A percentile compares a stretch with the other conserved stretches of the same genome.
These are phyloP conservation scores for Cadophora gregata DNA, from an alignment of 2,329 filamentous ascomycete species.

Conservation along the genomic window DNA sequence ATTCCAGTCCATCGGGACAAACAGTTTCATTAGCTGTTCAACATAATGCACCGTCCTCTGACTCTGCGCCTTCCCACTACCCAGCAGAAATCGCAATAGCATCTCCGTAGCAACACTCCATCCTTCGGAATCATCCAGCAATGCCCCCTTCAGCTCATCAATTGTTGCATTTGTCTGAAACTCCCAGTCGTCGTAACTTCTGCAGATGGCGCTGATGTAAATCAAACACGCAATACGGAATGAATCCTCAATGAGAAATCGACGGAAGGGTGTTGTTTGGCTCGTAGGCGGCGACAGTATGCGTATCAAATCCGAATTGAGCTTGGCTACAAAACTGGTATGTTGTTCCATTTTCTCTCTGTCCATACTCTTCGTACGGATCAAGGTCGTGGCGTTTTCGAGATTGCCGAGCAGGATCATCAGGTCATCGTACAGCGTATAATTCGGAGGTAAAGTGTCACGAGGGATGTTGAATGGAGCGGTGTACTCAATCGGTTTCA, in stretches of 20 bases:
- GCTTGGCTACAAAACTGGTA: background rate
- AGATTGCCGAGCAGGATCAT: conserved; percentile 19
- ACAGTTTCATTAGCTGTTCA: conserved; percentile 16
- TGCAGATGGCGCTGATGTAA: conserved; percentile 14
- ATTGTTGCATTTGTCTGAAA: background rate
- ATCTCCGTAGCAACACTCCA: background rate
- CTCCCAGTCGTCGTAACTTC: background rate
- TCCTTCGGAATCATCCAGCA: background rate
- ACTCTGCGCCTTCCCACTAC: background rate
- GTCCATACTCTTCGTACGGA: conserved; percentile 9
- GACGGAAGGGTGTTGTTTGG: conserved; percentile 10
- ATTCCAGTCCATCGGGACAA: conserved; percentile 6
- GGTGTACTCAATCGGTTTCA: conserved; percentile 11
- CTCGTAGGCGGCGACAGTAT: background rate
- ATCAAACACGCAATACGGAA: conserved; percentile 19
- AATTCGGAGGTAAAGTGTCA: conserved; percentile 15
- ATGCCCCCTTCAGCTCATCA: background rate
- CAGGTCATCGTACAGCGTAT: conserved; percentile 23
- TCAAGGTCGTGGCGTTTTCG: conserved; percentile 16
- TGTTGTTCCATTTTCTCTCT: conserved; percentile 1
- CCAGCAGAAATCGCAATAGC: background rate
- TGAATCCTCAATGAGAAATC: conserved; percentile 19
- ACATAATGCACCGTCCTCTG: conserved; percentile 13
- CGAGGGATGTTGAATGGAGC: conserved; percentile 17
- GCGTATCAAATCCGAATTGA: conserved; percentile 5